Evolutionary conservation across 768 basidiomycete genomes (phyloP), one percentile per base, ranked within the genome.

Genomic region (Tricholoma sp.): DNA sequence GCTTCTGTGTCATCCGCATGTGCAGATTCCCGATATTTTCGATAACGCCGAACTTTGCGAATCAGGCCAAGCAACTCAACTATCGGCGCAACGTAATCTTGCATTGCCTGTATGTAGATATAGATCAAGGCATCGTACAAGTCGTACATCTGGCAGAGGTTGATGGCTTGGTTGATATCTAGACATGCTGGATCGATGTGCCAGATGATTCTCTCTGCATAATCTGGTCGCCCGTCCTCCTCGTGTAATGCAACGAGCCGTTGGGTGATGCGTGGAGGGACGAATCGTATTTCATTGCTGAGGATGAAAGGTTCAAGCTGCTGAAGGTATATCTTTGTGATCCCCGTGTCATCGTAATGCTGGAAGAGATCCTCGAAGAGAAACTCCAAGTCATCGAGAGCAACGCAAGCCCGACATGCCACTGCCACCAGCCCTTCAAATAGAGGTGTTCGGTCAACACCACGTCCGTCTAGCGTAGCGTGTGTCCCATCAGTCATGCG

Each of bases 101-200:
- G 79, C 62, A 99, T 71, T 3, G 94, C 92, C 47, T 88, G 82
- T 9, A 89, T 96, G 69, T 95, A 96, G 36, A 98, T 86, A 68
- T 97, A 95, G 56, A 96, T 88, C 56, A 98, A 80, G 0, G 96
- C 94, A 64, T 98, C 96, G 74, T 93, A 97, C 4, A 98, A 82
- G 28, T 80, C 80, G 65, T 94, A 81, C 56, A 72, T 79, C 68
- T 93, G 88, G 65, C 97, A 99, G 4, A 99, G 78, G 24, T 70
- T 79, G 61, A 98, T 89, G 4, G 89, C 88, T 72, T 98, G 96
- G 65, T 98, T 91, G 71, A 98, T 86, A 66, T 99, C 97, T 57
- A 99, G 73, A 62, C 87, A 91, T 2, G 82, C 73, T 1, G 96
- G 94, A 62, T 97, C 91, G 61, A 98, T 92, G 66, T 96, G 92